Evolutionary conservation across 768 basidiomycete species (phyloP), one percentile per base, ranked within the genome.

Genomic region (Amanita thiersii): DNA sequence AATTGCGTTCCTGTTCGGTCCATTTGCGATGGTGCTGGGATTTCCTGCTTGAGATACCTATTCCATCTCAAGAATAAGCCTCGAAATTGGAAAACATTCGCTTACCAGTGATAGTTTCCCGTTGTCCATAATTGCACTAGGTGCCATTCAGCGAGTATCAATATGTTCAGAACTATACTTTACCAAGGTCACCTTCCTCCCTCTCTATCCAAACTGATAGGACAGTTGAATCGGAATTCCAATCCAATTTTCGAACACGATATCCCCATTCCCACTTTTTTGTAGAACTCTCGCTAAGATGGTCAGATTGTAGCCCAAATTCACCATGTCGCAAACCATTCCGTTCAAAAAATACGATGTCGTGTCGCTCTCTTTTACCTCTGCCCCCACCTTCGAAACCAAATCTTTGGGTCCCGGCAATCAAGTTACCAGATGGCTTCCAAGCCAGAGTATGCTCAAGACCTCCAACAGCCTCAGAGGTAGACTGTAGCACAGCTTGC

Each of bases 251-350:
- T 39, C 70, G 75, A 2, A 97, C 77, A 47, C 67, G 76, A 50
- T 86, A 88, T 3, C 76, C 78, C 72, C 82, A 83, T 45, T 60
- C 62, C 47, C 63, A 55, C 8, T 62, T 61, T 14, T 54, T 43
- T n/a, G 49, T 52, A 30, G 72, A 53, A 43, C 52, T 54, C 44
- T 63, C 53, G 2, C 40, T 40, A 18, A 69, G 43, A 28, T 64
- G 60, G 1, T 46, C 56, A 7, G 58, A 56, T 18, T 68, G 62
- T 26, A 97, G 56, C 25, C 67, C 70, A 57, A 96, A 97, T 42
- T 96, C 91, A 3, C 91, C 88, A 52, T 96, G 87, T 45, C 92
- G 64, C 45, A 99, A 61, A 1, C 96, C 96, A 58, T 99, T 99
- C 50, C 90, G 69, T 64, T 99, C 96, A 45, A 94, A 92, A 62